Base-by-base conservation (phyloP, 345 rosid genomes). In the Brassica napus region DNA sequence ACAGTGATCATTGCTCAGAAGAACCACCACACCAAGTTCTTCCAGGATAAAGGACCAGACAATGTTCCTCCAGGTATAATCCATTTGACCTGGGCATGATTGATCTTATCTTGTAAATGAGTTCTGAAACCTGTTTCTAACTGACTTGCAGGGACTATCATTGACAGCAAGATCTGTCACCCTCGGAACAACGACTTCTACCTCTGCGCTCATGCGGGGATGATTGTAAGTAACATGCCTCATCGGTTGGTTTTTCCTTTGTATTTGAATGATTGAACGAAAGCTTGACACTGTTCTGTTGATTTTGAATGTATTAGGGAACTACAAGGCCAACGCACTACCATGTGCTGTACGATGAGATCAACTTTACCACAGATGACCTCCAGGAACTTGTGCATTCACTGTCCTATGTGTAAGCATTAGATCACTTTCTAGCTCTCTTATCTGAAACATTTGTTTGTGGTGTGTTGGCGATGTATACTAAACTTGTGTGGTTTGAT, bases 21-120 rank as follows among this genome's bases (percentile, higher is more conserved):
- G 69, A 94, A 92, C 66, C 99, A 94, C 74, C 99, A 90, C 34
- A 94, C 99, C 4, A 91, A 90, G 86, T 93, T 95, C 80, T 95
- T 94, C 86, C 94, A 88, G 77, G 23, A 82, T 16, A 78, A 81
- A 14, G 71, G 88, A 10, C 68, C 68, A 7, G 47, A 64, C 26
- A 64, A 64, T 32, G 68, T 64, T 34, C 3, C 3, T 34, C 68
- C 68, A 64, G 68, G 68, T 34, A 64, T 7, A 15, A 64, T 64
- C 12, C 47, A 15, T 15, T 24, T 52, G 32, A 59, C 35, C 26
- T 2, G 28, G 14, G 64, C n/a, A 26, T 14, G 14, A 28, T 28
- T 63, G 66, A 55, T 15, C n/a, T 49, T 62, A 5, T 62, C 0
- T 8, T 6, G 37, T 32, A 30, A 63, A 15, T 55, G 32, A 64